These are phyloP conservation scores for Torrubiellomyces zombiae DNA, from an alignment of 2,329 filamentous ascomycete genomes.

Conservation along the genomic window DNA sequence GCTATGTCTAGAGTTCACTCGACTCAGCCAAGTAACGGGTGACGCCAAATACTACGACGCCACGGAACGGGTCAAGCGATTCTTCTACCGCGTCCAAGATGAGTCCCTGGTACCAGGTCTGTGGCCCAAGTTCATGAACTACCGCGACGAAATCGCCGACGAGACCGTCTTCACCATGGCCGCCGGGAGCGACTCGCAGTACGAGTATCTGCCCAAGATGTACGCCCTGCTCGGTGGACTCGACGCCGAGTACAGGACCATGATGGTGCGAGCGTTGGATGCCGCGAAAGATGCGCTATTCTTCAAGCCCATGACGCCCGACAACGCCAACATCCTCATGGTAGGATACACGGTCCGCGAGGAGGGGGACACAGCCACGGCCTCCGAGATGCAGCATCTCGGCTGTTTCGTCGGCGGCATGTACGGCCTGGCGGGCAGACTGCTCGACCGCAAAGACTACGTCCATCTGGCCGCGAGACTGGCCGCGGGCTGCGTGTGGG, in stretches of 20 bases:
- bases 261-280: conserved; percentile 48
- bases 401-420: conserved; percentile 57
- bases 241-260: conserved; percentile 41
- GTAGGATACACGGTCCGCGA: conserved; percentile 24
- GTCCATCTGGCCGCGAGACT: conserved; percentile 29
- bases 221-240: conserved; percentile 47
- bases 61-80: conserved; percentile 54
- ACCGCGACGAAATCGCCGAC: conserved; percentile 29
- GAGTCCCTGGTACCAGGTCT: conserved; percentile 52
- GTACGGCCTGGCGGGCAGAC: conserved; percentile 47
- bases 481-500: conserved; percentile 37
- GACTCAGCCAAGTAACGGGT: conserved; percentile 56
- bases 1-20: conserved; percentile 57
- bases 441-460: conserved; percentile 34
- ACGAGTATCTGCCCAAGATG: conserved; percentile 46
- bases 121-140: conserved; percentile 53
- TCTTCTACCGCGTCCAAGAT: conserved; percentile 48
- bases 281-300: conserved; percentile 45
- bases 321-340: conserved; percentile 42
- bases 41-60: conserved; percentile 62
- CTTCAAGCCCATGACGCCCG: conserved; percentile 49
- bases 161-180: conserved; percentile 26
- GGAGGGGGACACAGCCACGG: conserved; percentile 12
- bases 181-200: conserved; percentile 30
- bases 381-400: conserved; percentile 36